Percentiles rank a stretch among this genome's conserved stretches.
phyloP scores from a whole-genome alignment of 805 yeast species.

The Cyberlindnera euphorbiae region DNA sequence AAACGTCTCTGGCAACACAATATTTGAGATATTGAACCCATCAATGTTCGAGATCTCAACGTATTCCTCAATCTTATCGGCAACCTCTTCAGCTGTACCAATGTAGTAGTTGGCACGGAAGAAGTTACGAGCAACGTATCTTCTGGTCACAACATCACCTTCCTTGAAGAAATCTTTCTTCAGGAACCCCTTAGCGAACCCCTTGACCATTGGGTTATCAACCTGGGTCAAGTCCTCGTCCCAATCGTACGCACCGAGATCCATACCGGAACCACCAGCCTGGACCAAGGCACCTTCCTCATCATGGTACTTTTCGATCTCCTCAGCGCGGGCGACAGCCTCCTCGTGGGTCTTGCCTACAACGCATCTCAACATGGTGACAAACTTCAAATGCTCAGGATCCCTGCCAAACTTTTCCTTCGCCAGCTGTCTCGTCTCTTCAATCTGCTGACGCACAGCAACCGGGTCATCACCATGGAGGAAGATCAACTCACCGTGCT shows the following conservation, averaged over 20 bases:
- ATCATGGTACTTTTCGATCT: conserved; percentile 32
- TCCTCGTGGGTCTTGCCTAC: conserved; percentile 40
- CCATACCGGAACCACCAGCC: conserved; percentile 45
- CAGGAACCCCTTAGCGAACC: conserved; percentile 27
- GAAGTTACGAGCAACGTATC: conserved; percentile 27
- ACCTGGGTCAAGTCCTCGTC: conserved; percentile 37
- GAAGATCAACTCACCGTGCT: conserved; percentile 40
- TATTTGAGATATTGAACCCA: conserved; percentile 39
- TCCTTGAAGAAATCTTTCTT: conserved; percentile 22
- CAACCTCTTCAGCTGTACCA: conserved; percentile 38
- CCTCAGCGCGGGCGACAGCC: conserved; percentile 34
- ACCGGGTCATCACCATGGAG: conserved; percentile 33
- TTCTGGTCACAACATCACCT: conserved; percentile 27
- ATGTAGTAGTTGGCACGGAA: conserved; percentile 20
- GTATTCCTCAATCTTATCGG: conserved; percentile 38
- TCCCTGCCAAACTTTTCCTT: conserved; percentile 33
- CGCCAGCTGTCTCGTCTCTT: conserved; percentile 33
- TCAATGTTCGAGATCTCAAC: conserved; percentile 36
- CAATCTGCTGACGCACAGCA: conserved; percentile 28
- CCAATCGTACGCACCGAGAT: conserved; percentile 39
- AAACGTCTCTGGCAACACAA: conserved; percentile 37
- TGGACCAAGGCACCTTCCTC: conserved; percentile 40
- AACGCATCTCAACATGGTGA: conserved; percentile 34
- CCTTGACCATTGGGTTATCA: conserved; percentile 31
- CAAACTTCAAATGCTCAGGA: conserved; percentile 35